These are phyloP conservation scores for Stephania cephalantha DNA, from an alignment of 164 flowering plant genomes.

Conservation along the genomic window DNA sequence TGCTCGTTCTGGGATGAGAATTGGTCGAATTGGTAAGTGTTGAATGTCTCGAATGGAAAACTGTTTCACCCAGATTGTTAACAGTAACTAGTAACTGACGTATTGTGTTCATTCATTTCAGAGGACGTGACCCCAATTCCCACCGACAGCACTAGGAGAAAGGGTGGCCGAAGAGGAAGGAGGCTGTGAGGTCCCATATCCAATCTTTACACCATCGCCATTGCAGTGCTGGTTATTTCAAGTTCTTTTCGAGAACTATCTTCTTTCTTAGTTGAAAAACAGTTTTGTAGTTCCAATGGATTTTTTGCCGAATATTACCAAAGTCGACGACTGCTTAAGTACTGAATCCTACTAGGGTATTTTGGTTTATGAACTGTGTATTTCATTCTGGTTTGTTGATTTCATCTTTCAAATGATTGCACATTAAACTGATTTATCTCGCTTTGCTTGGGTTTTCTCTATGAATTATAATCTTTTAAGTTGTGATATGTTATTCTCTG, in stretches of 20 bases:
- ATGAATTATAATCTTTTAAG: no score
- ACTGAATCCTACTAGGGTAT: neutral
- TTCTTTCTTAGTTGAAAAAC: neutral
- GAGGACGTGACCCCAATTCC: conserved; percentile 85
- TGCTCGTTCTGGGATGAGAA: conserved; percentile 85
- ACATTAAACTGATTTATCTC: no score
- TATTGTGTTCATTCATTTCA: conserved; percentile 12
- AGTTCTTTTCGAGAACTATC: neutral
- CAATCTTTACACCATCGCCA: neutral
- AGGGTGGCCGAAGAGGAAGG: conserved; percentile 77
- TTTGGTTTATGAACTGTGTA: neutral
- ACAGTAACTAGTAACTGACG: no score
- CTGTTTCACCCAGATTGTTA: neutral
- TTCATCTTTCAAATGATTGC: neutral
- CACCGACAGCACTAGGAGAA: conserved; percentile 64
- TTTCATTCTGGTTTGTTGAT: neutral
- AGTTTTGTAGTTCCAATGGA: neutral
- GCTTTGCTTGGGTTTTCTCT: no score
- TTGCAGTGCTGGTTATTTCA: neutral
- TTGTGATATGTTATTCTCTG: no score
- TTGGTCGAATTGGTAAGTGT: conserved; percentile 74
- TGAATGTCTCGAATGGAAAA: neutral
- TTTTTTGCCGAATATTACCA: neutral
- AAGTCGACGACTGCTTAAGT: neutral
- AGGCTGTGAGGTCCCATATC: conserved; percentile 35